Conservation (phyloP, 805 yeast genomes). For the Candida ficus region DNA sequence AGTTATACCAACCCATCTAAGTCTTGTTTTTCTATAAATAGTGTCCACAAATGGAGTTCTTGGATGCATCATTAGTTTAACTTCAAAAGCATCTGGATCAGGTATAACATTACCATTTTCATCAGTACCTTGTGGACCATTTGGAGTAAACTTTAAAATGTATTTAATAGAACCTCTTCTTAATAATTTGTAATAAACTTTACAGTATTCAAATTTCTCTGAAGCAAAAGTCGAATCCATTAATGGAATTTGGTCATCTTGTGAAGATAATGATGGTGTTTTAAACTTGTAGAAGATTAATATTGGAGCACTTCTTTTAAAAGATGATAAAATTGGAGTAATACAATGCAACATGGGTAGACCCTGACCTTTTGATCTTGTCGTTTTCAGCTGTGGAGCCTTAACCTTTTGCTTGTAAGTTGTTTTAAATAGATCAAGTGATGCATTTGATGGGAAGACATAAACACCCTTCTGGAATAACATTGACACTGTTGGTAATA, state of each 20-base stretch:
- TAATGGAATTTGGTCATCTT: background rate
- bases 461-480: constrained; percentile 32
- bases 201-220: constrained; percentile 30
- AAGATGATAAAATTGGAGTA: constrained; percentile 27
- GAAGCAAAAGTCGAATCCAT: constrained; percentile 1
- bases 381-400: constrained; percentile 11
- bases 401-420: constrained; percentile 24
- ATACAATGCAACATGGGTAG: constrained; percentile 32
- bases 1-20: constrained; percentile 37
- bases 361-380: constrained; percentile 23
- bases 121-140: constrained; percentile 8
- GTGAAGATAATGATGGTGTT: constrained; percentile 7
- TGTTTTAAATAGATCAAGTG: constrained; percentile 23
- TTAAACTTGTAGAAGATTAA: constrained; percentile 27
- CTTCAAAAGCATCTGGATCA: too few relatives aligned
- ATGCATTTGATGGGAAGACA: constrained; percentile 32
- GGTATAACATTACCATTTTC: too few relatives aligned
- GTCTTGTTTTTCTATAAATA: constrained; percentile 24
- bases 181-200: constrained; percentile 23
- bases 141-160: constrained; percentile 26
- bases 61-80: constrained; percentile 28
- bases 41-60: constrained; percentile 31
- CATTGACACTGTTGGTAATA: constrained; percentile 29
- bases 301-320: constrained; percentile 25
- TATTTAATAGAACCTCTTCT: constrained; percentile 25